A percentile compares a stretch with the other conserved stretches of the same genome.
Evolutionary conservation across 2,329 filamentous ascomycete species (phyloP).

Genomic region (Penicillium sp.): DNA sequence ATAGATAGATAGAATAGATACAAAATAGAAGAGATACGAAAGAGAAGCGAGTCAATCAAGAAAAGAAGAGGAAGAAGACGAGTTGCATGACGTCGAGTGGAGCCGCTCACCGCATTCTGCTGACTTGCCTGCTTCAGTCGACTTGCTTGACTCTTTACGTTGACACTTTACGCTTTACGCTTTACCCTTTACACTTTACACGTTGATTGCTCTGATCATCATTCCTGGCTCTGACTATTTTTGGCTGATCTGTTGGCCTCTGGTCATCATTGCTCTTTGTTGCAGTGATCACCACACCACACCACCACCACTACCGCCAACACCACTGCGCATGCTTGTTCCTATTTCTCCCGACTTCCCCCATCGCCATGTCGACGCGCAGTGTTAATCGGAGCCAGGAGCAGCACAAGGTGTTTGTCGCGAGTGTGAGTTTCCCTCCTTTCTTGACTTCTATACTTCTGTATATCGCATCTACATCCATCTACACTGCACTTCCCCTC

Average conservation of each 20-base stretch:
- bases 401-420: constrained; percentile 30
- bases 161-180: no score
- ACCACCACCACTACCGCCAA: no score
- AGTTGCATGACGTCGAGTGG: constrained; percentile 33
- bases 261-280: no score
- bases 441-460: no score
- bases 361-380: constrained; percentile 24
- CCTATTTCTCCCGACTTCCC: constrained; percentile 27
- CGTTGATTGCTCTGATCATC: no score
- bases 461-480: no score
- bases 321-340: constrained; percentile 13
- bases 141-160: not conserved
- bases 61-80: not conserved
- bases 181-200: no score
- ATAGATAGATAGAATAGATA: not conserved
- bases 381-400: constrained; percentile 23
- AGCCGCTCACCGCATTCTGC: constrained; percentile 32
- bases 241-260: not conserved
- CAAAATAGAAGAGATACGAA: not conserved
- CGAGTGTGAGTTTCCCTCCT: constrained; percentile 26
- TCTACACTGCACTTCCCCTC: not conserved
- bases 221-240: constrained; percentile 7
- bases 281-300: no score
- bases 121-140: not conserved
- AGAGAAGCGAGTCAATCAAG: constrained; percentile 1